These are phyloP conservation scores for Hymenoscyphus fraxineus DNA, from an alignment of 2,329 filamentous ascomycete species.

Conservation along the genomic window DNA sequence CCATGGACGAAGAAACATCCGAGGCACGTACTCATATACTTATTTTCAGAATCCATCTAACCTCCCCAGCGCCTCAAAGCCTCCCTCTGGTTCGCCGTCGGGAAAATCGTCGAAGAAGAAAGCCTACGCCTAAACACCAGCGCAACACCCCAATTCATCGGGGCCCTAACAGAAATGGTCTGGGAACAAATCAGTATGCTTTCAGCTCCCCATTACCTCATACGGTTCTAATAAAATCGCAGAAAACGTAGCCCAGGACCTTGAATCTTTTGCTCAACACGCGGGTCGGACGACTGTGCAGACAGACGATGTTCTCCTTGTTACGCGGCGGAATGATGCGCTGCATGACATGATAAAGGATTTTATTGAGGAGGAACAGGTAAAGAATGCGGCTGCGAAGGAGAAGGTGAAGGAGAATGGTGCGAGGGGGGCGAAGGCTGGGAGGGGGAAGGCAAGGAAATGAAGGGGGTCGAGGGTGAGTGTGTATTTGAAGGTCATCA, in stretches of 20 bases:
- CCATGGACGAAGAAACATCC: constrained; percentile 26
- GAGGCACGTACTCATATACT: constrained; percentile 17
- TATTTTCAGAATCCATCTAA: not conserved
- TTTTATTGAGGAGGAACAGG: constrained; percentile 60
- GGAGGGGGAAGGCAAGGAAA: not conserved
- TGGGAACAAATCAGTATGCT: constrained; percentile 77
- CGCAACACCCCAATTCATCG: constrained; percentile 88
- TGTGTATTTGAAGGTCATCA: not conserved
- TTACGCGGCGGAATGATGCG: constrained; percentile 83
- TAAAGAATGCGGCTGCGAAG: constrained; percentile 27
- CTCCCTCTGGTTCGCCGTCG: constrained; percentile 78
- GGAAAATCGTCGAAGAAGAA: constrained; percentile 86
- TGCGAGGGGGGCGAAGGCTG: not conserved
- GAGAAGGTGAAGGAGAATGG: not conserved
- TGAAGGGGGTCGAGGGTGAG: not conserved
- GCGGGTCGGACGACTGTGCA: constrained; percentile 77
- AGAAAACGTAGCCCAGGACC: constrained; percentile 55
- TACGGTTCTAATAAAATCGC: not conserved
- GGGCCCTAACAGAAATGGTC: constrained; percentile 77
- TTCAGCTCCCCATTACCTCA: not conserved
- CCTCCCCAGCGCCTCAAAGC: constrained; percentile 68
- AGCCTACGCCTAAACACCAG: constrained; percentile 70
- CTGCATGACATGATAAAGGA: constrained; percentile 71
- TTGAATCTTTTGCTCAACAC: constrained; percentile 69
- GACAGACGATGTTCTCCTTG: constrained; percentile 81